These are phyloP conservation scores for Stachybotrys chlorohalonatus DNA, from an alignment of 2,329 filamentous ascomycete species.

Conservation along the genomic window DNA sequence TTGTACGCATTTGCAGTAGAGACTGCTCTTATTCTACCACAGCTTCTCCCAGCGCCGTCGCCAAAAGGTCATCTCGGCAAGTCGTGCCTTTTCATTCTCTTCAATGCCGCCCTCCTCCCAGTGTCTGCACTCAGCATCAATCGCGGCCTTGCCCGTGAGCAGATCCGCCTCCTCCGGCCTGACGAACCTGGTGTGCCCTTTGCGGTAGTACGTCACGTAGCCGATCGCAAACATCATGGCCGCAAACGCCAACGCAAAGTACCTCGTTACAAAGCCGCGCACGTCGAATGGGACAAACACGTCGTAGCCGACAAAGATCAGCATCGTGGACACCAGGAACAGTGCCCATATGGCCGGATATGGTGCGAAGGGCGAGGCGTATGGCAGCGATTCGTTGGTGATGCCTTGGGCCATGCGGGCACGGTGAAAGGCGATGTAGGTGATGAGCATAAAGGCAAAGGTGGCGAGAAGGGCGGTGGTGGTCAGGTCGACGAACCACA, in stretches of 20 bases:
- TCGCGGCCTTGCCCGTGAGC: constrained; percentile 51
- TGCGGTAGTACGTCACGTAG: constrained; percentile 7
- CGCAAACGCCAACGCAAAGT: constrained; percentile 45
- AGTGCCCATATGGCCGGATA: constrained; percentile 42
- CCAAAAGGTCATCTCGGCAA: constrained; percentile 25
- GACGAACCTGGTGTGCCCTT: constrained; percentile 19
- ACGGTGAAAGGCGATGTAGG: constrained; percentile 34
- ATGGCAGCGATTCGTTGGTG: constrained; percentile 36
- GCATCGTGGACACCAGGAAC: constrained; percentile 33
- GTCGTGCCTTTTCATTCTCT: constrained; percentile 28
- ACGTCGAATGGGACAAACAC: constrained; percentile 41
- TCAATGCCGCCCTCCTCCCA: constrained; percentile 37
- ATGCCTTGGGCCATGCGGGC: constrained; percentile 40
- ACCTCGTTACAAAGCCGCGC: constrained; percentile 41
- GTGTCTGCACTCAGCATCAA: constrained; percentile 44
- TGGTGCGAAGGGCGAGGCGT: constrained; percentile 39
- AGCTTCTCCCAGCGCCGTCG: constrained; percentile 27
- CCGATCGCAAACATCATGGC: constrained; percentile 42
- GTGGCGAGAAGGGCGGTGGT: constrained; percentile 49
- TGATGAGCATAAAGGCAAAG: constrained; percentile 34
- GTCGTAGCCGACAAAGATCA: constrained; percentile 49
- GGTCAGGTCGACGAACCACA: constrained; percentile 45
- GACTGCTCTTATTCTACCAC: constrained; percentile 13
- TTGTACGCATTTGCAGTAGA: no score
- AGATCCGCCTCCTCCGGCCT: constrained; percentile 13